Conservation (phyloP, 305 asterid genomes). For the Fraxinus sp. region DNA sequence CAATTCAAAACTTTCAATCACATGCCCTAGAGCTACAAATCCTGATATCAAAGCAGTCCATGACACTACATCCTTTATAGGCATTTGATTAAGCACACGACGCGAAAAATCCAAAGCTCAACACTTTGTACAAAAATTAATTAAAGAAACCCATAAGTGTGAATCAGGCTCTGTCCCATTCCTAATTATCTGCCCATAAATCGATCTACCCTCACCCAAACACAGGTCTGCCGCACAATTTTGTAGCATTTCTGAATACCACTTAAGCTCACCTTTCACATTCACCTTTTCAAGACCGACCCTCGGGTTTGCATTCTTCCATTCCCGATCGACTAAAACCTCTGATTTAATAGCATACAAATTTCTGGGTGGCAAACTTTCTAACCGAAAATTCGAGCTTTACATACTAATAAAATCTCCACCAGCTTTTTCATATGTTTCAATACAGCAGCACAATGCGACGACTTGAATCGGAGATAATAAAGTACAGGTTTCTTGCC, state of each 20-base stretch:
- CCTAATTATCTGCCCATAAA: slow-evolving; percentile 60
- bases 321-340: slow-evolving; percentile 29
- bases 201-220: slow-evolving; percentile 53
- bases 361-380: slow-evolving; percentile 22
- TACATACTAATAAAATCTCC: slow-evolving; percentile 15
- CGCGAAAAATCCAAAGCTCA: slow-evolving; percentile 43
- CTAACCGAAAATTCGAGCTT: slow-evolving; percentile 14
- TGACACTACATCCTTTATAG: slow-evolving; percentile 58
- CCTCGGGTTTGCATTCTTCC: slow-evolving; percentile 18
- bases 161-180: slow-evolving; percentile 50
- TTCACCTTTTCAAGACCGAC: slow-evolving; percentile 23
- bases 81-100: slow-evolving; percentile 57
- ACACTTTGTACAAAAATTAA: slow-evolving; percentile 70
- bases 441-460: slow-evolving; percentile 34
- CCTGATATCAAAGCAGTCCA: slow-evolving; percentile 85
- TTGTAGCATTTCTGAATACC: slow-evolving; percentile 58
- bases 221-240: slow-evolving; percentile 43
- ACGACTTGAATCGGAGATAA: slow-evolving; percentile 14
- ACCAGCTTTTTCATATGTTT: slow-evolving; percentile 17
- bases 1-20: slow-evolving; percentile 46
- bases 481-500: slow-evolving; percentile 18
- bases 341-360: slow-evolving; percentile 24
- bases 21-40: slow-evolving; percentile 67
- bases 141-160: slow-evolving; percentile 70
- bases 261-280: slow-evolving; percentile 35